These are phyloP conservation scores for Kodamaea alishanica DNA, from an alignment of 1,139 yeast species.

Conservation along the genomic window DNA sequence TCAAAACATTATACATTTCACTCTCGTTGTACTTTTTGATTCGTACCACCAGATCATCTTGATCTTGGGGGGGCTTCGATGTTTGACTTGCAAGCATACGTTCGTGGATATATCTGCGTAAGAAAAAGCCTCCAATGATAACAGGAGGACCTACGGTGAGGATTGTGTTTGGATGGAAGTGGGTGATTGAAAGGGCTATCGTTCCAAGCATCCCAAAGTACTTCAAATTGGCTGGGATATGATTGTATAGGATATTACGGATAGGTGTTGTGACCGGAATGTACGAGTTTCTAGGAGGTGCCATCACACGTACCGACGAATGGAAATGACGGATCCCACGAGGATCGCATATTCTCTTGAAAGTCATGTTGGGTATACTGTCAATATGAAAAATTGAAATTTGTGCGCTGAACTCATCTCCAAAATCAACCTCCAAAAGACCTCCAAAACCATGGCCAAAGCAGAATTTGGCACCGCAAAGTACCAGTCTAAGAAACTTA, in stretches of 20 bases:
- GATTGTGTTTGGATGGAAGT: conserved; percentile 34
- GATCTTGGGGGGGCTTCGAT: background rate
- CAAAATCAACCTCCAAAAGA: background rate
- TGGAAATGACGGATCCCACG: conserved; percentile 4
- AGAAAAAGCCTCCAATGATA: conserved; percentile 25
- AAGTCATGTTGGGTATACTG: conserved; percentile 18
- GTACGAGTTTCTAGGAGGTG: conserved; percentile 35
- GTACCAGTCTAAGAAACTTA: conserved; percentile 70
- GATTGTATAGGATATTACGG: conserved; percentile 25
- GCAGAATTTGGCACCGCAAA: conserved; percentile 86
- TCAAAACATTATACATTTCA: conserved; percentile 26
- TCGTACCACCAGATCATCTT: conserved; percentile 16
- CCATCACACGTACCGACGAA: conserved; percentile 8
- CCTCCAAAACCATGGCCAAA: conserved; percentile 15
- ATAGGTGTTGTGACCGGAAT: conserved; percentile 24
- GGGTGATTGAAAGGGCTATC: conserved; percentile 30
- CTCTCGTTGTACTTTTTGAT: conserved; percentile 35
- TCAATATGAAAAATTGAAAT: conserved; percentile 1
- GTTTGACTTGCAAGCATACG: conserved; percentile 17
- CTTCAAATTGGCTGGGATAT: conserved; percentile 28
- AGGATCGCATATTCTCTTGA: background rate
- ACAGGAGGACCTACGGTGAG: conserved; percentile 40
- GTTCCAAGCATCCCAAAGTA: conserved; percentile 27
- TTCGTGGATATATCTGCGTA: conserved; percentile 17
- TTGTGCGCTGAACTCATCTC: conserved; percentile 10